Conservation (phyloP, 2,329 filamentous ascomycete genomes). For the Daldinia sp. region DNA sequence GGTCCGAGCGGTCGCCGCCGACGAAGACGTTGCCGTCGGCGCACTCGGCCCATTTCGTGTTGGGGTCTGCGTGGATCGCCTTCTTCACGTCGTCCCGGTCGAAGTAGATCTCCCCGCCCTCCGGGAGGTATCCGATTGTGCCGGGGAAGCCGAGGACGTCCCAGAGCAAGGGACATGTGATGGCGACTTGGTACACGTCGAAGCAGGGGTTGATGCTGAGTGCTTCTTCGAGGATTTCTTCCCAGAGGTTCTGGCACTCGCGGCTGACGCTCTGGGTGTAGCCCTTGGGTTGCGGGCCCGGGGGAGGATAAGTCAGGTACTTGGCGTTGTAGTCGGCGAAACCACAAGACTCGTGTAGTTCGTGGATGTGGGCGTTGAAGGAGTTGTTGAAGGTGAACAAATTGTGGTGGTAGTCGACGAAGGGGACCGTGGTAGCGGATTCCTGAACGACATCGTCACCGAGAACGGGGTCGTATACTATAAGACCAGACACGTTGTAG, state of each 20-base stretch:
- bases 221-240: slow-evolving; percentile 59
- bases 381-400: slow-evolving; percentile 67
- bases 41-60: slow-evolving; percentile 44
- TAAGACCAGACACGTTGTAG: slow-evolving; percentile 59
- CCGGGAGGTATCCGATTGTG: slow-evolving; percentile 68
- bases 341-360: slow-evolving; percentile 61
- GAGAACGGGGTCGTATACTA: slow-evolving; percentile 74
- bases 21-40: slow-evolving; percentile 49
- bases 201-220: slow-evolving; percentile 71
- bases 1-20: slow-evolving; percentile 59
- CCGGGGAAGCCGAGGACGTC: slow-evolving; percentile 66
- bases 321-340: slow-evolving; percentile 63
- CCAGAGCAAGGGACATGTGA: slow-evolving; percentile 73
- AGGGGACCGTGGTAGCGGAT: slow-evolving; percentile 59
- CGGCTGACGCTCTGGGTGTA: slow-evolving; percentile 52
- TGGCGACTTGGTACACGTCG: slow-evolving; percentile 72
- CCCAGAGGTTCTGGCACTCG: slow-evolving; percentile 63
- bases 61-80: slow-evolving; percentile 69
- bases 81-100: slow-evolving; percentile 74
- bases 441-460: slow-evolving; percentile 55
- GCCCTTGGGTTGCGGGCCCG: slow-evolving; percentile 61
- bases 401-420: slow-evolving; percentile 62
- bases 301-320: slow-evolving; percentile 69
- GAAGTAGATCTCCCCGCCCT: slow-evolving; percentile 71
- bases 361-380: slow-evolving; percentile 61